A percentile compares a stretch with the other conserved stretches of the same genome.
These are phyloP conservation scores for Arthrobotrys musiformis DNA, from an alignment of 2,329 filamentous ascomycete species.

Conservation along the genomic window DNA sequence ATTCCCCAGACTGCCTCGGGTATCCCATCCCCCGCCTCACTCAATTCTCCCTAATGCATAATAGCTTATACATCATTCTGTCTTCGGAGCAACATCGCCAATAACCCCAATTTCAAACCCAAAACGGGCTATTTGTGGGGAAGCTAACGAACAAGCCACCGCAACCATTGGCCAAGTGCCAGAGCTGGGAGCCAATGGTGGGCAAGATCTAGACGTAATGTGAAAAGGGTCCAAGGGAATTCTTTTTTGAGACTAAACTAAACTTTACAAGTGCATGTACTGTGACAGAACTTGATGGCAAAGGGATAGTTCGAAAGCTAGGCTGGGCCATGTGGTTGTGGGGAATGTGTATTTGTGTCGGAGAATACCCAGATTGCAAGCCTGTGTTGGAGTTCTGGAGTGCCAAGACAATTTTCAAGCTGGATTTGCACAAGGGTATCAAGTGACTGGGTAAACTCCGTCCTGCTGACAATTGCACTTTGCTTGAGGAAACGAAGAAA, in stretches of 20 bases:
- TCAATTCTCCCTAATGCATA: constrained; percentile 8
- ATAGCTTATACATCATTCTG: constrained; percentile 24
- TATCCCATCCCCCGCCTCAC: constrained; percentile 11
- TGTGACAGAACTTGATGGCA: constrained; percentile 5
- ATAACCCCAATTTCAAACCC: constrained; percentile 19
- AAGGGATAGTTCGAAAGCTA: background rate
- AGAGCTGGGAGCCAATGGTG: background rate
- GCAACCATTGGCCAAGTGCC: constrained; percentile 7
- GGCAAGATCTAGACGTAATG: constrained; percentile 1
- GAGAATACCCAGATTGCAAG: constrained; percentile 8
- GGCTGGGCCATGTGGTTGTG: constrained; percentile 10
- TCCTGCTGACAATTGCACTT: background rate
- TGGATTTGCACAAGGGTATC: constrained; percentile 2
- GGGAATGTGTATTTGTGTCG: background rate
- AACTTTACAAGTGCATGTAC: background rate
- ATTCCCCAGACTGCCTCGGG: constrained; percentile 16
- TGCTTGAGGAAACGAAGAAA: background rate
- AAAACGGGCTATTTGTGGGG: constrained; percentile 14
- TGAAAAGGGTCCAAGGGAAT: constrained; percentile 10
- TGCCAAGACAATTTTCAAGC: background rate
- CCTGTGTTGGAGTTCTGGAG: background rate
- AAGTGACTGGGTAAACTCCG: constrained; percentile 19
- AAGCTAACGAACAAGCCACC: background rate
- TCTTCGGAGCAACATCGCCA: constrained; percentile 19
- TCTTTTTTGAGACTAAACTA: constrained; percentile 15